Evolutionary conservation across 2,329 filamentous ascomycete genomes (phyloP).

Genomic region (Penicillium fuscoglaucum): DNA sequence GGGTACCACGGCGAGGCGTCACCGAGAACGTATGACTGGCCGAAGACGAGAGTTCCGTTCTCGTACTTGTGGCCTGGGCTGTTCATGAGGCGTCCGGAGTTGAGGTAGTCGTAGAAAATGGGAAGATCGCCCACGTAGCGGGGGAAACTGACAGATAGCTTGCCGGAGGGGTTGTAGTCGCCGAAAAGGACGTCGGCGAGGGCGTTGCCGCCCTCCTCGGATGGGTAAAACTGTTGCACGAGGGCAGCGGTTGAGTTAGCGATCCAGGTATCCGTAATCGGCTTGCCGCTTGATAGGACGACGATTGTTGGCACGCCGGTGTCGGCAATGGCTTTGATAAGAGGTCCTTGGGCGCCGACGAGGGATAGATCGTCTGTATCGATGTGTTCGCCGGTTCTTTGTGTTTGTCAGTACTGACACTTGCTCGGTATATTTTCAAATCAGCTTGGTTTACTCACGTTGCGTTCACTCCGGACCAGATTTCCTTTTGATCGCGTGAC

Average conservation of each 20-base stretch:
- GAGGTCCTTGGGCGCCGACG: conserved; percentile 67
- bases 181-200: conserved; percentile 67
- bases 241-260: conserved; percentile 64
- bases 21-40: conserved; percentile 64
- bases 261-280: conserved; percentile 72
- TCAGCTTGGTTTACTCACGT: conserved; percentile 44
- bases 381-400: conserved; percentile 67
- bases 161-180: conserved; percentile 64
- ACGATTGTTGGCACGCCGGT: conserved; percentile 68
- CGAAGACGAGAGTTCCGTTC: conserved; percentile 65
- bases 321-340: conserved; percentile 66
- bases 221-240: conserved; percentile 73
- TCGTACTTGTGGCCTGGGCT: conserved; percentile 55
- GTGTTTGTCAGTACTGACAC: background rate
- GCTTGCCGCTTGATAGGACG: conserved; percentile 69
- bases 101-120: conserved; percentile 71
- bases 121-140: conserved; percentile 66
- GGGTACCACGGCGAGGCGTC: conserved; percentile 61
- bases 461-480: conserved; percentile 70
- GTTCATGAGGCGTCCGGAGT: conserved; percentile 59
- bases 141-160: conserved; percentile 67
- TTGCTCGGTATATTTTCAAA: background rate
- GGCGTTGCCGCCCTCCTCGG: conserved; percentile 66
- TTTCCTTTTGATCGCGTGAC: conserved; percentile 70
- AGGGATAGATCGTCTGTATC: conserved; percentile 65